Conservation (phyloP, 306 rosid species). For the Biancaea sappan region DNA sequence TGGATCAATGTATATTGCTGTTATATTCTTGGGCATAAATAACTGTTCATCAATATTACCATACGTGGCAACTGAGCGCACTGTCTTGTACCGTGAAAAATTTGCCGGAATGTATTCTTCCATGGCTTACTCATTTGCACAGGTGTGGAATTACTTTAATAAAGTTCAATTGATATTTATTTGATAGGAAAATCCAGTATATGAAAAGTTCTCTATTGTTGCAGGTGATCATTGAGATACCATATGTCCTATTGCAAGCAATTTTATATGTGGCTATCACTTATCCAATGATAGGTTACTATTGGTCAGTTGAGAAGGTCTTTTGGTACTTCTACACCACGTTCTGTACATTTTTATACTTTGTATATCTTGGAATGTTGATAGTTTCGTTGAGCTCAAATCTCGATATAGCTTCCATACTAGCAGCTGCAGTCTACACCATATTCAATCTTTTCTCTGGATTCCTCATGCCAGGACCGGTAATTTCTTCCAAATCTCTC, state of each 20-base stretch:
- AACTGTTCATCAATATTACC: slow-evolving; percentile 65
- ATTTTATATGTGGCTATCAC: slow-evolving; percentile 69
- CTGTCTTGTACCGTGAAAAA: slow-evolving; percentile 71
- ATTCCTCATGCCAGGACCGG: slow-evolving; percentile 88
- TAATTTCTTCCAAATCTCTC: slow-evolving; percentile 37
- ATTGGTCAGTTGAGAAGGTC: slow-evolving; percentile 65
- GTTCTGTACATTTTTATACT: slow-evolving; percentile 79
- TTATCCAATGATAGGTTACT: slow-evolving; percentile 75
- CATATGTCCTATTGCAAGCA: slow-evolving; percentile 70
- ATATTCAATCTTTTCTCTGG: slow-evolving; percentile 79
- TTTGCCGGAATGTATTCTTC: slow-evolving; percentile 89
- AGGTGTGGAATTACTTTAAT: slow-evolving; percentile 50
- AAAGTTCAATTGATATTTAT: slow-evolving; percentile 9
- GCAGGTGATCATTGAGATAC: slow-evolving; percentile 77
- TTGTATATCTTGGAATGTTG: slow-evolving; percentile 80
- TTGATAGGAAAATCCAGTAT: slow-evolving; percentile 4
- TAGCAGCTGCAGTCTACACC: slow-evolving; percentile 77
- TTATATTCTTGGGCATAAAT: slow-evolving; percentile 79
- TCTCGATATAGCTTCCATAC: slow-evolving; percentile 63
- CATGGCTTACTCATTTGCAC: slow-evolving; percentile 73
- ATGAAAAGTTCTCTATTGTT: slow-evolving; percentile 13
- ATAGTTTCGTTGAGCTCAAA: slow-evolving; percentile 61
- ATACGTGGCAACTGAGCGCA: slow-evolving; percentile 70
- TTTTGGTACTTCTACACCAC: slow-evolving; percentile 84
- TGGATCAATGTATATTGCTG: slow-evolving; percentile 75